Percentiles rank a stretch among this genome's conserved stretches.
Conservation (phyloP, 805 yeast genomes). For the Cyberlindnera veronae region DNA sequence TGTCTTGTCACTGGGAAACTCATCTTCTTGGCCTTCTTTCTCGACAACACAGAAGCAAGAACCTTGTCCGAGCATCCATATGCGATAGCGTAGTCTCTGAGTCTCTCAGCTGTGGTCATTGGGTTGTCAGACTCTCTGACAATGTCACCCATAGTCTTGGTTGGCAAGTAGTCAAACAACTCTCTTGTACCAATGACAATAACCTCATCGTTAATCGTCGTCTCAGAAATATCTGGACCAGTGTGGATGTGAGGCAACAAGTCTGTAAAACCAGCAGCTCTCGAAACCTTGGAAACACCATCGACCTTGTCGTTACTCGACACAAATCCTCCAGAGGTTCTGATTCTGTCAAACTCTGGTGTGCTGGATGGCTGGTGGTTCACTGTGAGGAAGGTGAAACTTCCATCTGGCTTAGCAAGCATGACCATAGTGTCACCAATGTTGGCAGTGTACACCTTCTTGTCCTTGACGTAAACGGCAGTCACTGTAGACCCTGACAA, state of each 20-base stretch:
- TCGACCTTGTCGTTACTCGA: conserved; percentile 81
- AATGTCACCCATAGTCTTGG: conserved; percentile 87
- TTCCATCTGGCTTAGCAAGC: conserved; percentile 77
- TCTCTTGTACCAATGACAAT: conserved; percentile 79
- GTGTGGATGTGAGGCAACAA: conserved; percentile 85
- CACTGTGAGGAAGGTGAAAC: conserved; percentile 64
- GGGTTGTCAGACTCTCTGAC: conserved; percentile 81
- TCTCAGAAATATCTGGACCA: conserved; percentile 72
- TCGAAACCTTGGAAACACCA: conserved; percentile 75
- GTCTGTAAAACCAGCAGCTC: conserved; percentile 90
- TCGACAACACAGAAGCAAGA: conserved; percentile 74
- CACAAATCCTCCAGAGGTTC: conserved; percentile 90
- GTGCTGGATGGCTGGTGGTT: conserved; percentile 82
- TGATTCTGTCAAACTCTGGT: conserved; percentile 76
- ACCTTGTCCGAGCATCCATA: conserved; percentile 82
- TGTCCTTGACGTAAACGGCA: conserved; percentile 71
- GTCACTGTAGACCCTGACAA: conserved; percentile 84
- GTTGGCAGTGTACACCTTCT: conserved; percentile 73
- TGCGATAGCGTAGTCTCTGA: conserved; percentile 91
- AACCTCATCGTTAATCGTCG: conserved; percentile 72
- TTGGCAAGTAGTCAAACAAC: conserved; percentile 80
- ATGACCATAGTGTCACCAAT: conserved; percentile 89
- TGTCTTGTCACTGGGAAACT: conserved; percentile 38
- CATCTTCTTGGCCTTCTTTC: conserved; percentile 46
- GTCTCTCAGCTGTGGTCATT: conserved; percentile 85